phyloP scores from a whole-genome alignment of 495 filamentous ascomycete genomes.

The Trichodelitschia bisporula region DNA sequence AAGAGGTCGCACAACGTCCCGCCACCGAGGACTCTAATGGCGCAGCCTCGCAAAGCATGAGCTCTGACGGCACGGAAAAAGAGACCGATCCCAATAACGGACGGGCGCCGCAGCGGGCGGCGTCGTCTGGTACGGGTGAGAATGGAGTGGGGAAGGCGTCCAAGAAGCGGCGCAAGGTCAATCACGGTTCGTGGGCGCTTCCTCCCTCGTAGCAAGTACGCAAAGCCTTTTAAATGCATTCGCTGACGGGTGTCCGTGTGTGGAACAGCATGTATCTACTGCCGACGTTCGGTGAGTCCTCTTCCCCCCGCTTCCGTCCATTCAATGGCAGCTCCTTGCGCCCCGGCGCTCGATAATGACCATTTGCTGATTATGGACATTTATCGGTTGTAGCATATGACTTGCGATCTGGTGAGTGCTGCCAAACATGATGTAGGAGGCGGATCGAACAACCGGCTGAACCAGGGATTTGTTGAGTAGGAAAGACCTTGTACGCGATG shows the following conservation, averaged over 20 bases:
- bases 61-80: constrained; percentile 5
- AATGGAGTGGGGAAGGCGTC: too few species aligned
- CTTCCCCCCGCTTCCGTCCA: constrained; percentile 4
- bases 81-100: constrained; percentile 1
- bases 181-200: constrained; percentile 49
- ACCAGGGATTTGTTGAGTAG: constrained; percentile 25
- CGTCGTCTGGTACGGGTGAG: constrained; percentile 18
- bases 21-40: constrained; percentile 5
- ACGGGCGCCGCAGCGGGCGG: not conserved
- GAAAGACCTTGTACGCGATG: constrained; percentile 92
- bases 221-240: not conserved
- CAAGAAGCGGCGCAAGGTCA: constrained; percentile 97
- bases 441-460: constrained; percentile 7
- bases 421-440: constrained; percentile 14
- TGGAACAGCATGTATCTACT: constrained; percentile 84
- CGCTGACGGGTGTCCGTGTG: constrained; percentile 8
- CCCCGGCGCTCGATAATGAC: constrained; percentile 5
- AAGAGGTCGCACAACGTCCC: constrained; percentile 7
- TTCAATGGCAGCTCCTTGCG: constrained; percentile 1
- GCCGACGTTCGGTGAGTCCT: constrained; percentile 83
- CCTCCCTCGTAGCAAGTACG: constrained; percentile 6
- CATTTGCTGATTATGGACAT: constrained; percentile 10
- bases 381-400: constrained; percentile 64
- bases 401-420: constrained; percentile 83
- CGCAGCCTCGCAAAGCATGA: constrained; percentile 6